Base-by-base conservation (phyloP, 2,329 filamentous ascomycete species). In the Echinosphaeria canescens region DNA sequence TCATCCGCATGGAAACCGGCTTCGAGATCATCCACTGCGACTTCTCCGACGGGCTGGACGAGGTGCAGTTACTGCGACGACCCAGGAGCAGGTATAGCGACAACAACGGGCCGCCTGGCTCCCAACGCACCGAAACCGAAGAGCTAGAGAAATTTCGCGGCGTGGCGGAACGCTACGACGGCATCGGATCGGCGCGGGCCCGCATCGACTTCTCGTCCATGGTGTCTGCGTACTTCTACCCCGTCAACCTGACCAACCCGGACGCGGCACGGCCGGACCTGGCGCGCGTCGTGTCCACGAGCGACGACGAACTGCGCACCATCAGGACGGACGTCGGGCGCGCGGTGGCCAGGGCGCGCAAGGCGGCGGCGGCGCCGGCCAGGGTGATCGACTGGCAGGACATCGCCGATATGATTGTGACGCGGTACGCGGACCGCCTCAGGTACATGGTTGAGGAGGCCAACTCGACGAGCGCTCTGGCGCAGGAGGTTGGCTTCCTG, bases 11-110 rank as follows among this genome's bases (percentile, higher is more conserved):
- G 57, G 74, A 80, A 38, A 57, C 59, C 12, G 74, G 74, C 0
- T 78, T 78, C 34, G 74, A 80, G 42, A 54, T 75, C 28, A 72
- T 79, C 26, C 50, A 73, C 13, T 80, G 73, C 41, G 50, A 70
- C 28, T 79, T 80, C 24, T 34, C 36, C 8, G 34, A 47, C 3
- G 36, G 53, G 1, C 33, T 64, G 9, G 40, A 49, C 12, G 8
- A 20, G 18, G n/a, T 20, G 8, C 18, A 20, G n/a, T 38, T 49
- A 13, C 18, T 14, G 31, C n/a, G n/a, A n/a, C n/a, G n/a, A n/a
- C n/a, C n/a, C n/a, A n/a, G n/a, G n/a, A n/a, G n/a, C n/a, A n/a
- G n/a, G n/a, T n/a, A n/a, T n/a, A n/a, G n/a, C n/a, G n/a, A n/a
- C n/a, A n/a, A n/a, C n/a, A n/a, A n/a, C n/a, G n/a, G n/a, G n/a